Conservation (phyloP, 306 rosid genomes). For the Cucumis cinereus region DNA sequence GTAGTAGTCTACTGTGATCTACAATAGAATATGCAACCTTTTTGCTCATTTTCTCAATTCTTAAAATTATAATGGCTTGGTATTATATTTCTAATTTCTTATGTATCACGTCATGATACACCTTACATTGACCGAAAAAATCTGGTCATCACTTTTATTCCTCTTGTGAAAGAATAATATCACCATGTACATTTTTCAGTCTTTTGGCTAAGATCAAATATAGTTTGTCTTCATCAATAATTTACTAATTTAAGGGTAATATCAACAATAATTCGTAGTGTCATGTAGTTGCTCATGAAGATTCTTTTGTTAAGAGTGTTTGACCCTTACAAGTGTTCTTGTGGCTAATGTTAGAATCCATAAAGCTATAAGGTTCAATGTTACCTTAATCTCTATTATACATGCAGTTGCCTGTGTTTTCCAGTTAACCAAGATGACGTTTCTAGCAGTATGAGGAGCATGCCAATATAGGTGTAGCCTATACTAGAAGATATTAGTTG, state of each 20-base stretch:
- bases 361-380: not conserved
- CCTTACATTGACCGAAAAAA: not conserved
- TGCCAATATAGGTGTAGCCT: not conserved
- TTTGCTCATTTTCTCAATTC: not conserved
- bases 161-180: not conserved
- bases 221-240: not conserved
- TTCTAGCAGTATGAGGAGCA: not conserved
- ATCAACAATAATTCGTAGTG: not conserved
- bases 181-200: not conserved
- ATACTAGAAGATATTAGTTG: not conserved
- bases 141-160: not conserved
- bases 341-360: not conserved
- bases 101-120: not conserved
- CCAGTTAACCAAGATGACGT: no score
- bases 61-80: not conserved
- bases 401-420: not conserved
- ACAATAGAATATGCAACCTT: not conserved
- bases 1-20: not conserved
- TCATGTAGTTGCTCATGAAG: no score
- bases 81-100: not conserved
- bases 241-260: not conserved
- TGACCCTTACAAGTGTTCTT: not conserved
- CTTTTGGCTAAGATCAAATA: not conserved
- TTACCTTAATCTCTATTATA: not conserved
- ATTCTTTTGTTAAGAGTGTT: slow-evolving; percentile 1